Percentiles rank a stretch among this genome's conserved stretches.
Conservation (phyloP, 2,329 filamentous ascomycete species). For the Drechslerella dactyloides region DNA sequence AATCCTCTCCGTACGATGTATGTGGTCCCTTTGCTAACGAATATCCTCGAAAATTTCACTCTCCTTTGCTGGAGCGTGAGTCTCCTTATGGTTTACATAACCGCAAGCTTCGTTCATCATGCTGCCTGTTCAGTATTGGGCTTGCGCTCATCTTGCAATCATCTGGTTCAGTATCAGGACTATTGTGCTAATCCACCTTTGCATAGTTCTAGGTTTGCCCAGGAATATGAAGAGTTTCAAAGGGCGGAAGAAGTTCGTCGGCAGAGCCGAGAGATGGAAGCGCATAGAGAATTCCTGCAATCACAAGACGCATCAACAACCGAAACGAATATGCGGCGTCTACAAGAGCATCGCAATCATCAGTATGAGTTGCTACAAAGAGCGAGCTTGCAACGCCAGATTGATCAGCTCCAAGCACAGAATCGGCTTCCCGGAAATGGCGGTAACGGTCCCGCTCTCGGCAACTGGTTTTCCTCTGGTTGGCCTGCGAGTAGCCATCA, state of each 20-base stretch:
- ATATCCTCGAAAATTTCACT: too few relatives aligned
- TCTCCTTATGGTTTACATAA: too few relatives aligned
- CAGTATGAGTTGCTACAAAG: slow-evolving; percentile 41
- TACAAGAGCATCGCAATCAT: slow-evolving; percentile 36
- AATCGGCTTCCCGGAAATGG: slow-evolving; percentile 2
- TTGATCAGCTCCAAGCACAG: slow-evolving; percentile 26
- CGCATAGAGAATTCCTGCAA: slow-evolving; percentile 28
- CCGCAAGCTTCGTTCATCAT: too few relatives aligned
- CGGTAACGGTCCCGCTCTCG: not conserved
- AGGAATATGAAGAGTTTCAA: slow-evolving; percentile 24
- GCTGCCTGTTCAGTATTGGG: too few relatives aligned
- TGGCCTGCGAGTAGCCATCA: slow-evolving; percentile 22
- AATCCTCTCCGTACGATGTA: slow-evolving; percentile 43
- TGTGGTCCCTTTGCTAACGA: slow-evolving; percentile 10
- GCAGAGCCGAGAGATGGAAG: slow-evolving; percentile 28
- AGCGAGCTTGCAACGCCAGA: slow-evolving; percentile 34
- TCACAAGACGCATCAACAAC: slow-evolving; percentile 21
- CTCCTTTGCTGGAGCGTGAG: too few relatives aligned
- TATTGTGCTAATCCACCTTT: not conserved
- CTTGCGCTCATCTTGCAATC: too few relatives aligned
- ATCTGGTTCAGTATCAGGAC: too few relatives aligned
- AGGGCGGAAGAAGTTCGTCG: slow-evolving; percentile 25
- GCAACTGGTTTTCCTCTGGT: slow-evolving; percentile 16
- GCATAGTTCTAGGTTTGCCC: slow-evolving; percentile 12
- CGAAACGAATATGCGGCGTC: slow-evolving; percentile 25